Evolutionary conservation across 805 yeast species (phyloP).

Genomic region (Sugiyamaella americana): DNA sequence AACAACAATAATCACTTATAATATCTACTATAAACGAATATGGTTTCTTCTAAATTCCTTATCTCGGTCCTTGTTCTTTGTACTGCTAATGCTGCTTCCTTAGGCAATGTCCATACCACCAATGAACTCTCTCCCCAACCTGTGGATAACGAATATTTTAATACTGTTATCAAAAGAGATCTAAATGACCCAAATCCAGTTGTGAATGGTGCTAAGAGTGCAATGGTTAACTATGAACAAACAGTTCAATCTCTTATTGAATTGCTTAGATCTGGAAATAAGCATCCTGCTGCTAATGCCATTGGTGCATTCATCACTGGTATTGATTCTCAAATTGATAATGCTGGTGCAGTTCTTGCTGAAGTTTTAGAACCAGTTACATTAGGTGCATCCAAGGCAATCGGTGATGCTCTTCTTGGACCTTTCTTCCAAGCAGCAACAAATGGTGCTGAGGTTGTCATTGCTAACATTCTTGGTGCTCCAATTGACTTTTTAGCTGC

Average conservation of each 20-base stretch:
- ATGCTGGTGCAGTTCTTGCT: constrained; percentile 13
- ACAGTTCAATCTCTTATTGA: neutral
- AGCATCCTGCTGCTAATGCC: constrained; percentile 6
- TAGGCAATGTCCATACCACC: neutral
- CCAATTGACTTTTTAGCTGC: constrained; percentile 15
- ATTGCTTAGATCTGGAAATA: neutral
- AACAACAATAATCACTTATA: no score
- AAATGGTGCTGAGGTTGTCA: constrained; percentile 22
- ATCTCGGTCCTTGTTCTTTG: neutral
- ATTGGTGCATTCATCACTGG: constrained; percentile 18
- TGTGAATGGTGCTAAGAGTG: neutral
- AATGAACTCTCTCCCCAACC: no score
- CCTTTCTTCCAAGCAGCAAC: constrained; percentile 17
- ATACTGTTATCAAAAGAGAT: no score
- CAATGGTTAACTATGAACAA: neutral
- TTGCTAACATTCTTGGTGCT: constrained; percentile 22
- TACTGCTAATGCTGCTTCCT: neutral
- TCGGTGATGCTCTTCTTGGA: constrained; percentile 13
- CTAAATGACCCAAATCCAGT: neutral
- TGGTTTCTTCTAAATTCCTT: neutral
- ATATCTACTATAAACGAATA: no score
- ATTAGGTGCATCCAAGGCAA: constrained; percentile 9
- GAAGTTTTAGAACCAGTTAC: constrained; percentile 20
- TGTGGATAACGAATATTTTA: no score
- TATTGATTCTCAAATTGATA: constrained; percentile 24